Evolutionary conservation across 2,329 filamentous ascomycete genomes (phyloP), one percentile per base, ranked within the genome.

Genomic region (Aspergillus costaricaensis): DNA sequence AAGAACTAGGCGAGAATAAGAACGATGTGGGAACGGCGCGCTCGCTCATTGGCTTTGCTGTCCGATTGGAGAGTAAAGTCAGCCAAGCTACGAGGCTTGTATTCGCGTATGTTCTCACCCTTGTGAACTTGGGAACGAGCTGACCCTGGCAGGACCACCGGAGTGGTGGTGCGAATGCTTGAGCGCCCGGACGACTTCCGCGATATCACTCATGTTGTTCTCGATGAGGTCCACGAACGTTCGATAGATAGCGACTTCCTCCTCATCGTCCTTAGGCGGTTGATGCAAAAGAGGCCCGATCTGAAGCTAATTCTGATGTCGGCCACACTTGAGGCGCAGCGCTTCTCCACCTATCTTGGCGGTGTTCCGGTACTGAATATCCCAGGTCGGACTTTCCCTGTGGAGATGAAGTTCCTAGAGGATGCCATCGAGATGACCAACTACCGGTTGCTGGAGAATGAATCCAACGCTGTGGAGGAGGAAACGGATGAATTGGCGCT

Each of bases 131-230:
- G 36, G 12, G 27, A 43, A 23, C 17, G 30, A 15, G 61, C 66
- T 71, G 39, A 68, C 59, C 21, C 19, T 21, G 49, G 17, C 60
- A 79, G 77, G 23, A 81, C 86, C 23, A 86, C 87, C 48, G 87
- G 95, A 80, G 96, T 99, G 60, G 92, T 99, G n/a, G 91, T 99
- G 82, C 88, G 95, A 27, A 98, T 99, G 94, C 83, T 99, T 14
- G 95, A 99, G 75, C 89, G 89, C 8, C 91, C 91, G 0, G 90
- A 92, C 65, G 90, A 96, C 58, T 85, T 99, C 47, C 85, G 87
- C 59, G 94, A 97, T 65, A 88, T 99, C 55, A 96, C 94, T 0
- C 95, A 98, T 78, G 80, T 99, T 61, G 88, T 99, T 49, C 87
- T 99, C n/a, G 95, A 99, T 71, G 95, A 99, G 77, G 94, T 98